Conservation (phyloP, 768 basidiomycete species). For the Phaeolepiota aurea region DNA sequence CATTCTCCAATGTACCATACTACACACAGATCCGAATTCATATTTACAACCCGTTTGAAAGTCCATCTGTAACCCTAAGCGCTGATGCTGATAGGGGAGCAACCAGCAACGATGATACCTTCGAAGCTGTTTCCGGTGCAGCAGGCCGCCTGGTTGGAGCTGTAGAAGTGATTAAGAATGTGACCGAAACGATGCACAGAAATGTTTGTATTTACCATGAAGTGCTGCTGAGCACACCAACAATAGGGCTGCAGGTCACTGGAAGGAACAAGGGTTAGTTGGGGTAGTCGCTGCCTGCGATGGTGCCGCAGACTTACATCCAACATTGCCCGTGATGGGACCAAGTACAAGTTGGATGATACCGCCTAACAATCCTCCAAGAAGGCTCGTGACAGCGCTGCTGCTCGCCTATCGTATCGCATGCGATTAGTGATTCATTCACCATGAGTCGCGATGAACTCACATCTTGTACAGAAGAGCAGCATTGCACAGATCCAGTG, state of each 20-base stretch:
- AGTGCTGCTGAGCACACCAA: slow-evolving; percentile 9
- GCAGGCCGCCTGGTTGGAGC: slow-evolving; percentile 13
- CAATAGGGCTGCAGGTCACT: slow-evolving; percentile 13
- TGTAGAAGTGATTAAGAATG: slow-evolving; percentile 3
- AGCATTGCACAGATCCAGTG: slow-evolving; percentile 13
- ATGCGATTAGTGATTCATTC: too few relatives aligned
- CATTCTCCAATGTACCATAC: too few relatives aligned
- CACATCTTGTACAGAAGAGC: not conserved
- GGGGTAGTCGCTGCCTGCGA: not conserved
- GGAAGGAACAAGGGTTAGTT: not conserved
- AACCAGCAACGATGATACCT: slow-evolving; percentile 8
- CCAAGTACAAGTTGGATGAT: slow-evolving; percentile 8
- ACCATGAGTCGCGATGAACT: too few relatives aligned
- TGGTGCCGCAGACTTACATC: slow-evolving; percentile 7
- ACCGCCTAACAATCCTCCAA: slow-evolving; percentile 5
- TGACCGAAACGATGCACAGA: not conserved
- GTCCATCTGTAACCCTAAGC: too few relatives aligned
- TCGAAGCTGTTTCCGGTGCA: slow-evolving; percentile 14
- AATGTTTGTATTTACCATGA: slow-evolving; percentile 6
- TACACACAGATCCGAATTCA: too few relatives aligned
- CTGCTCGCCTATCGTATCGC: slow-evolving; percentile 1
- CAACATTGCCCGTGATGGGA: slow-evolving; percentile 9
- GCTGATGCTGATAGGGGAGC: slow-evolving; percentile 12
- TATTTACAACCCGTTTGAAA: too few relatives aligned
- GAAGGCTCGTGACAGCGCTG: not conserved